phyloP scores from a whole-genome alignment of 2,329 filamentous ascomycete species.

The Colletotrichum liriopes region DNA sequence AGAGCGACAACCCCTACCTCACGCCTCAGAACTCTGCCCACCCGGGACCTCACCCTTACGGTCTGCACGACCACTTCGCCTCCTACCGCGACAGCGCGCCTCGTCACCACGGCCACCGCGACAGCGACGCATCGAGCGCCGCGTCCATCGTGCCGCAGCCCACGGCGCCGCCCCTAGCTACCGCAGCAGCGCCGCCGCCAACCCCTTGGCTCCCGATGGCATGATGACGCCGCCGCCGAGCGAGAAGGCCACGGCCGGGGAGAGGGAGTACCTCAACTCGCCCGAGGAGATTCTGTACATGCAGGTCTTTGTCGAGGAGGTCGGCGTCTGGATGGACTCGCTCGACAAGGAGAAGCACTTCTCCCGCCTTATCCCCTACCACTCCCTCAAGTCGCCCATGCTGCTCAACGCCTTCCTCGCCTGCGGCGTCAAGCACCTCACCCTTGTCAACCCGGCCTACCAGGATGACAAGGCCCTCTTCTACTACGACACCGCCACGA shows the following conservation, averaged over 20 bases:
- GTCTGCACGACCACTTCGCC: constrained; percentile 27
- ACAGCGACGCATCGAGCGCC: constrained; percentile 57
- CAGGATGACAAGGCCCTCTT: constrained; percentile 83
- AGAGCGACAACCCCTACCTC: constrained; percentile 40
- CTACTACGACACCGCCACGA: constrained; percentile 90
- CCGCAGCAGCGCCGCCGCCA: constrained; percentile 46
- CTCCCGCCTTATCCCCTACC: constrained; percentile 85
- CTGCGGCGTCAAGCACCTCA: constrained; percentile 87
- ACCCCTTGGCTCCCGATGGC: constrained; percentile 50
- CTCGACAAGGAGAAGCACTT: constrained; percentile 91
- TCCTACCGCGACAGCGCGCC: constrained; percentile 20
- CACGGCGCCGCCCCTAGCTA: constrained; percentile 51
- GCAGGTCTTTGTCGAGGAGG: constrained; percentile 92
- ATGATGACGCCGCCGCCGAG: constrained; percentile 58
- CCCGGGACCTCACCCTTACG: constrained; percentile 43
- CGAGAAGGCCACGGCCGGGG: constrained; percentile 54
- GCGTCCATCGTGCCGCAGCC: constrained; percentile 58
- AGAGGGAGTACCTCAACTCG: constrained; percentile 77
- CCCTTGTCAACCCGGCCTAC: constrained; percentile 77
- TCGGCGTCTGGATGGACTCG: constrained; percentile 94
- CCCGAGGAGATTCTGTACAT: constrained; percentile 89
- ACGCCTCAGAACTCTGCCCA: constrained; percentile 50
- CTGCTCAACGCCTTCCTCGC: constrained; percentile 90
- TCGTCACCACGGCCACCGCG: constrained; percentile 49
- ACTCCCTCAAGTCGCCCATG: constrained; percentile 87